Base-by-base conservation (phyloP, 345 rosid species). In the Syzygium aqueum region DNA sequence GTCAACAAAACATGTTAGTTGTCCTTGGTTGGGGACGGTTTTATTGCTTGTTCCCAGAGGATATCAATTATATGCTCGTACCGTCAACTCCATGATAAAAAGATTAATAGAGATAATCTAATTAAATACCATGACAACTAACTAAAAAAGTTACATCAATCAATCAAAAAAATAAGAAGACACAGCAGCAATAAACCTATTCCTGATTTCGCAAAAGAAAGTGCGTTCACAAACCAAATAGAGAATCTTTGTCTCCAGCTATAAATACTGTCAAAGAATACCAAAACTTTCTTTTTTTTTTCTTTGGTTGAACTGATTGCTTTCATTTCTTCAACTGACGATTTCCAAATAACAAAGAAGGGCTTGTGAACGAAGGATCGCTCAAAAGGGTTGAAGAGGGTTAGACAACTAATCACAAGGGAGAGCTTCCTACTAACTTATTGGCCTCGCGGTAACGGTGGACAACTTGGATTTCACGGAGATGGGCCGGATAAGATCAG, bases 201-300 rank as follows among this genome's bases (percentile, higher is more conserved):
- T 54, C 11, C 0, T 54, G 6, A 54, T 54, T 22, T 54, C 1
- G 0, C 23, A 54, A 54, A 27, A 54, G 27, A 54, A 22, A 54
- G 59, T 54, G 59, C 27, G 3, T 54, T 54, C 2, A 54, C 0
- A 54, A 54, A 22, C 27, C 59, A 54, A 54, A 54, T 54, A 54
- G 27, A 54, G 22, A 54, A 54, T 54, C 59, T 11, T 0, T 2
- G 0, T 22, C 59, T 54, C 23, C 1, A 1, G 22, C 27, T 54
- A 21, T 23, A 54, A 54, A n/a, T n/a, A n/a, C n/a, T n/a, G n/a
- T n/a, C n/a, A n/a, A n/a, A n/a, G n/a, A n/a, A n/a, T n/a, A 57
- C 28, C 25, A 57, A 25, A 3, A 57, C 28, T 57, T 25, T 25
- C 0, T 1, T 0, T 25, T 56, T 54, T 56, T 2, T 56, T 56